phyloP scores from a whole-genome alignment of 768 basidiomycete species.

The Auricularia cornea region DNA sequence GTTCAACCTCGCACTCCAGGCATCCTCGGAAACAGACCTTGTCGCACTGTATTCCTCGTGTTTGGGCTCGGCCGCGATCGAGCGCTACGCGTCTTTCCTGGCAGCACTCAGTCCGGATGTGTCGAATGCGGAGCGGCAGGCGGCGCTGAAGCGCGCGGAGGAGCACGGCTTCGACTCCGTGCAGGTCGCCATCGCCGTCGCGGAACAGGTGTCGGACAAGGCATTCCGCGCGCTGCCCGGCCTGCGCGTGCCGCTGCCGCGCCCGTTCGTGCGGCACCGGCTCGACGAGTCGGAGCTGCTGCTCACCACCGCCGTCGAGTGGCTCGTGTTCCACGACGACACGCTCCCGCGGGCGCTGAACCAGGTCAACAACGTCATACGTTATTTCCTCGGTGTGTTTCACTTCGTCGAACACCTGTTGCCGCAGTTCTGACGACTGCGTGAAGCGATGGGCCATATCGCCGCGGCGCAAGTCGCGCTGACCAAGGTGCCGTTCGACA shows the following conservation, averaged over 20 bases:
- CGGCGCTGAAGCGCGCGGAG: slow-evolving; percentile 64
- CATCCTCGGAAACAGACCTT: slow-evolving; percentile 70
- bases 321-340: slow-evolving; percentile 71
- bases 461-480: slow-evolving; percentile 55
- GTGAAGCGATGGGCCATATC: slow-evolving; percentile 62
- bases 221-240: background rate
- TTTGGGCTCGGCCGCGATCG: slow-evolving; percentile 82
- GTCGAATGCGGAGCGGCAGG: slow-evolving; percentile 53
- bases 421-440: background rate
- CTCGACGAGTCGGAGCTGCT: slow-evolving; percentile 42
- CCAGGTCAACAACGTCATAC: slow-evolving; percentile 79
- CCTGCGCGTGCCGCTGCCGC: background rate
- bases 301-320: slow-evolving; percentile 83
- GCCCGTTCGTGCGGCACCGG: slow-evolving; percentile 18
- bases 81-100: slow-evolving; percentile 87
- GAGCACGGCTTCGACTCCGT: slow-evolving; percentile 81
- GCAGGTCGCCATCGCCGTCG: slow-evolving; percentile 70
- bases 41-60: slow-evolving; percentile 93
- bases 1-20: slow-evolving; percentile 30
- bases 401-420: background rate
- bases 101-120: slow-evolving; percentile 61
- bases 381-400: slow-evolving; percentile 81
- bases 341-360: slow-evolving; percentile 75
- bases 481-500: slow-evolving; percentile 52
- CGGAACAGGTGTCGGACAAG: slow-evolving; percentile 61